These are phyloP conservation scores for Phlegmacium glaucopus DNA, from an alignment of 768 basidiomycete species.

Conservation along the genomic window DNA sequence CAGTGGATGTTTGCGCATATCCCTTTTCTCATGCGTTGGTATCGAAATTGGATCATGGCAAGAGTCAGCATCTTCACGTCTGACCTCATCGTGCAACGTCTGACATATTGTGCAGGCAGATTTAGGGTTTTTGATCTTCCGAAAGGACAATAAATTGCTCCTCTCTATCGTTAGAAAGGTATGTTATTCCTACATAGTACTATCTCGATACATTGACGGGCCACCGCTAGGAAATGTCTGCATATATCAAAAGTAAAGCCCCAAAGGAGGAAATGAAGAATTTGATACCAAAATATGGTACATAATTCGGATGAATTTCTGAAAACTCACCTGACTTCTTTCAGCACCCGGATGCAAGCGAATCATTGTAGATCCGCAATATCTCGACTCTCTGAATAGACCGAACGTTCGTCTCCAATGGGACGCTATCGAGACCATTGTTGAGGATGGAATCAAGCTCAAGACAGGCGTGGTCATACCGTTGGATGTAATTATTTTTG, in stretches of 20 bases:
- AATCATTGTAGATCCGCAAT: slow-evolving; percentile 57
- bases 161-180: slow-evolving; percentile 31
- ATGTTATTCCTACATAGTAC: neutral
- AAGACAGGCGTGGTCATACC: slow-evolving; percentile 46
- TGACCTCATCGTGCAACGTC: neutral
- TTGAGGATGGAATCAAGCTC: slow-evolving; percentile 46
- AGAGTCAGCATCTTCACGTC: slow-evolving; percentile 29
- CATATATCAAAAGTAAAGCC: slow-evolving; percentile 44
- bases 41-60: slow-evolving; percentile 46
- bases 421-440: slow-evolving; percentile 45
- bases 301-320: slow-evolving; percentile 11
- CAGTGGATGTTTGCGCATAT: slow-evolving; percentile 56
- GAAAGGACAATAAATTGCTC: slow-evolving; percentile 35
- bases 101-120: slow-evolving; percentile 29
- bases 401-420: slow-evolving; percentile 52
- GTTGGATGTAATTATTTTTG: slow-evolving; percentile 56
- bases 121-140: slow-evolving; percentile 33
- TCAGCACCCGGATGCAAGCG: slow-evolving; percentile 62
- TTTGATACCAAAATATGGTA: slow-evolving; percentile 53
- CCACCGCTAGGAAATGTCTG: slow-evolving; percentile 31
- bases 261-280: slow-evolving; percentile 45
- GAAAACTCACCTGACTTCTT: slow-evolving; percentile 1
- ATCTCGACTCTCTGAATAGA: slow-evolving; percentile 47
- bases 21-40: slow-evolving; percentile 45
- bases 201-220: neutral